phyloP scores from a whole-genome alignment of 2,329 filamentous ascomycete genomes.

The Alternaria gansuensis region DNA sequence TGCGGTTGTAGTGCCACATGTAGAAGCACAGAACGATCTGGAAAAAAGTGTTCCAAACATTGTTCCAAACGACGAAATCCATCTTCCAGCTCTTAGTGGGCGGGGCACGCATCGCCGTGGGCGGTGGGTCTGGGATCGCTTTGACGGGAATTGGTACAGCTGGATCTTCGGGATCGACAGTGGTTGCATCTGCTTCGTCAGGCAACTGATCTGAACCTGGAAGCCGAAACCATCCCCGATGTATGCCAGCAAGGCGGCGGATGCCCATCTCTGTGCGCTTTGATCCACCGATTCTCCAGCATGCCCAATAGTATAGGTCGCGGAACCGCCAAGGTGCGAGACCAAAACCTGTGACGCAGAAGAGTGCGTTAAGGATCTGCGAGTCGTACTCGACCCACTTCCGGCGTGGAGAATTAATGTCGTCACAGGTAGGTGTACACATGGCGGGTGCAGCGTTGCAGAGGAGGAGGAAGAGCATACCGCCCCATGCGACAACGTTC shows the following conservation, averaged over 20 bases:
- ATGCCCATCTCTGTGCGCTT: constrained; percentile 61
- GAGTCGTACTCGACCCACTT: constrained; percentile 87
- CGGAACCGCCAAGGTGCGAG: constrained; percentile 85
- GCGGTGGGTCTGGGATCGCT: constrained; percentile 71
- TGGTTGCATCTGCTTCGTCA: constrained; percentile 34
- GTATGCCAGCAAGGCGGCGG: constrained; percentile 75
- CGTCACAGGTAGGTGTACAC: constrained; percentile 75
- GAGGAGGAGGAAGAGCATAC: constrained; percentile 87
- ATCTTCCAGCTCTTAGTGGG: constrained; percentile 77
- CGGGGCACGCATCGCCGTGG: constrained; percentile 75
- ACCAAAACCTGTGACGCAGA: constrained; percentile 87
- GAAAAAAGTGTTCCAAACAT: constrained; percentile 79
- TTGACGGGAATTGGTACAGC: constrained; percentile 70
- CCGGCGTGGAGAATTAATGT: constrained; percentile 77
- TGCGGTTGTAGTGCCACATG: constrained; percentile 84
- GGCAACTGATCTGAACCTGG: constrained; percentile 68
- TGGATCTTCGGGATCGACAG: constrained; percentile 51
- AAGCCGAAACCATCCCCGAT: constrained; percentile 79
- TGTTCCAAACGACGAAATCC: constrained; percentile 80
- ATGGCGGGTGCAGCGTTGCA: constrained; percentile 77
- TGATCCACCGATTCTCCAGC: constrained; percentile 65
- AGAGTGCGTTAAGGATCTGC: constrained; percentile 83
- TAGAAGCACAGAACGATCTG: constrained; percentile 77
- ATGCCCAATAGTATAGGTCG: constrained; percentile 76
- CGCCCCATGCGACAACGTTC: constrained; percentile 87